Base-by-base conservation (phyloP, 108 stramenopile species). In the Nitzschia sp. region DNA sequence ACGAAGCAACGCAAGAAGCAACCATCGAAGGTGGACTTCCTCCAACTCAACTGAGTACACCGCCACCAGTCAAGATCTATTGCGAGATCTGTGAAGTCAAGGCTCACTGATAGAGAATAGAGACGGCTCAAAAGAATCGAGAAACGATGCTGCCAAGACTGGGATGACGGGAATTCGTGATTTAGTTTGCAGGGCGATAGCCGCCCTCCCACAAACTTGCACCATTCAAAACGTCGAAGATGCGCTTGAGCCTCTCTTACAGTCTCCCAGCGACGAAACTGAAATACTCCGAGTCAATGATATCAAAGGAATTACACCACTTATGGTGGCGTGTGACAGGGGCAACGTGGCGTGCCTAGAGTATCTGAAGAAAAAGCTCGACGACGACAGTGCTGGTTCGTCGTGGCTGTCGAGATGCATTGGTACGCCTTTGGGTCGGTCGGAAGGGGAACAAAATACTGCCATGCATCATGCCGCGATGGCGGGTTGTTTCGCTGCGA, bases 271-370 rank as follows among this genome's bases (percentile, higher is more conserved):
- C 19, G 23, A 27, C 26, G 60, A 3, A 19, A 17, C 52, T 21
- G 45, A 25, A 28, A 3, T 17, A 1, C 1, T 29, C 30, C 13
- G 36, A 33, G 34, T 38, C 8, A 8, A 19, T 2, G 9, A 58
- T 31, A 0, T 27, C 0, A 47, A 50, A 1, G 74, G 71, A 36
- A 44, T 87, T 21, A 78, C 86, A 2, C 89, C 89, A 29, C 67
- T 87, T 5, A 80, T 86, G 73, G 23, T 88, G 36, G 85, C 86
- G 29, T 88, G 89, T 53, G 86, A 90, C 58, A 80, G 76, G 69
- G 68, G 67, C 28, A 67, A 77, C 32, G 31, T 65, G 16, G 29
- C 46, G n/a, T 76, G 75, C 30, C 65, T 83, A 15, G 17, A 70
- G 30, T 83, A 72, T 36, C 47, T 78, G 2, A 25, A 28, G 29